phyloP scores from a whole-genome alignment of 2,329 filamentous ascomycete species.

The Cordyceps cicadae region DNA sequence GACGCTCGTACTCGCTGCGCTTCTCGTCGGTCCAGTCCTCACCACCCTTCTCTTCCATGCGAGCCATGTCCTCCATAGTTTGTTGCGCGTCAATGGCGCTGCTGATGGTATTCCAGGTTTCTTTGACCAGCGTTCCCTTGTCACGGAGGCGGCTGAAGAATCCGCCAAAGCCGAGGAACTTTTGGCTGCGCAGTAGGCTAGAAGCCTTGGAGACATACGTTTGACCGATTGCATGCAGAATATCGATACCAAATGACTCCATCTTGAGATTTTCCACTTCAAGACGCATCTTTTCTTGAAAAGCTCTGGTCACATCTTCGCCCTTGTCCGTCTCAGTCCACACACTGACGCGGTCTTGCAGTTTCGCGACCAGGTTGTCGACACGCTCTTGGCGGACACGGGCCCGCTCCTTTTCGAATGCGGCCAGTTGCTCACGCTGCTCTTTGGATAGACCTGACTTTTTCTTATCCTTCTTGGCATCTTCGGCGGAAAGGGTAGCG shows the following conservation, averaged over 20 bases:
- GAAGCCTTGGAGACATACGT: conserved; percentile 86
- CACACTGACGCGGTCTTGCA: conserved; percentile 80
- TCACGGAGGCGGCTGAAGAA: conserved; percentile 94
- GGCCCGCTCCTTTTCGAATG: conserved; percentile 79
- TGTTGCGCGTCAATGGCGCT: conserved; percentile 95
- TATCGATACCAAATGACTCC: conserved; percentile 96
- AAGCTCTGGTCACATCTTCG: conserved; percentile 73
- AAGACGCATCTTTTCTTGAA: conserved; percentile 87
- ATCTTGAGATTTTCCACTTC: conserved; percentile 99
- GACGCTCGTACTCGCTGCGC: conserved; percentile 88
- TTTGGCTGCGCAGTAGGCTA: conserved; percentile 85
- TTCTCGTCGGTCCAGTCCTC: conserved; percentile 99
- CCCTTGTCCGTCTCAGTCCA: conserved; percentile 98
- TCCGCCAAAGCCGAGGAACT: conserved; percentile 90
- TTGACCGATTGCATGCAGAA: conserved; percentile 86
- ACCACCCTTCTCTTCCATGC: conserved; percentile 85
- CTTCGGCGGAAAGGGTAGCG: conserved; percentile 58
- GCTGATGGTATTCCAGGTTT: conserved; percentile 96
- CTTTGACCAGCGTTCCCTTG: conserved; percentile 93
- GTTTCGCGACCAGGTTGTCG: conserved; percentile 71
- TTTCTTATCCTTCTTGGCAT: conserved; percentile 61
- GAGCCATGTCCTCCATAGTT: conserved; percentile 98
- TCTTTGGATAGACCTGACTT: conserved; percentile 82
- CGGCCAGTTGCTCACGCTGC: conserved; percentile 83
- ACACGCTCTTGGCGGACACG: conserved; percentile 84